These are phyloP conservation scores for Tetramitus jugosus DNA, from an alignment of 208 protist genomes.

Conservation along the genomic window DNA sequence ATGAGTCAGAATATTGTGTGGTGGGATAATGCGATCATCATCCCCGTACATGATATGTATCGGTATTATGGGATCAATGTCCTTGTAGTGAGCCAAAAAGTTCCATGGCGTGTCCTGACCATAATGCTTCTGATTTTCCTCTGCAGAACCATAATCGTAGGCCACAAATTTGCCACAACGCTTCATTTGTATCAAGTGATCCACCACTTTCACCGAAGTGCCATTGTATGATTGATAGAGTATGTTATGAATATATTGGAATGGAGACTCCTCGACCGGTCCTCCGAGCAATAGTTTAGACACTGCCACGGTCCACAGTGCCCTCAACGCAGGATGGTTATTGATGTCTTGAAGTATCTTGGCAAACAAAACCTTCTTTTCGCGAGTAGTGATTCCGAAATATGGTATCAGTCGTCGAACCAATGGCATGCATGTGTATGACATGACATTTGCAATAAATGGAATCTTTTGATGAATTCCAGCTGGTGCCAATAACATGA, in stretches of 20 bases:
- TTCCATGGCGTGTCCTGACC: slow-evolving; percentile 26
- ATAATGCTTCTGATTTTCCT: slow-evolving; percentile 36
- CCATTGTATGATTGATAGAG: slow-evolving; percentile 41
- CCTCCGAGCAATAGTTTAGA: slow-evolving; percentile 35
- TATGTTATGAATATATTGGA: slow-evolving; percentile 39
- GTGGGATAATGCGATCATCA: too few species aligned
- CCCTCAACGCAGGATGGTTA: slow-evolving; percentile 28
- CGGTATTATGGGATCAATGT: too few species aligned
- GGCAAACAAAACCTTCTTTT: slow-evolving; percentile 24
- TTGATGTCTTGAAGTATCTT: slow-evolving; percentile 41
- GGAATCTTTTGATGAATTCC: slow-evolving; percentile 36
- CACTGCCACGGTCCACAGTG: slow-evolving; percentile 21
- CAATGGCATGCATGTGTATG: slow-evolving; percentile 20
- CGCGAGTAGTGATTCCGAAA: too few species aligned
- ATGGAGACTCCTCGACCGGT: slow-evolving; percentile 24
- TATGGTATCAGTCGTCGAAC: not conserved
- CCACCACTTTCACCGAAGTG: slow-evolving; percentile 30
- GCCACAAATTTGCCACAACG: slow-evolving; percentile 31
- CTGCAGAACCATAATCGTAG: slow-evolving; percentile 39
- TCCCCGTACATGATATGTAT: too few species aligned
- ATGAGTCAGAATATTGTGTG: too few species aligned
- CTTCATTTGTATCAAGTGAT: slow-evolving; percentile 39
- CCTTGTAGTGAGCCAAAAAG: slow-evolving; percentile 39
- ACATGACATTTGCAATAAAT: slow-evolving; percentile 21
- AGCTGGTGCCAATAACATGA: slow-evolving; percentile 37